Percentiles rank a stretch among this genome's conserved stretches.
These are phyloP conservation scores for Cordyceps tenuipes DNA, from an alignment of 2,329 filamentous ascomycete species.

Conservation along the genomic window DNA sequence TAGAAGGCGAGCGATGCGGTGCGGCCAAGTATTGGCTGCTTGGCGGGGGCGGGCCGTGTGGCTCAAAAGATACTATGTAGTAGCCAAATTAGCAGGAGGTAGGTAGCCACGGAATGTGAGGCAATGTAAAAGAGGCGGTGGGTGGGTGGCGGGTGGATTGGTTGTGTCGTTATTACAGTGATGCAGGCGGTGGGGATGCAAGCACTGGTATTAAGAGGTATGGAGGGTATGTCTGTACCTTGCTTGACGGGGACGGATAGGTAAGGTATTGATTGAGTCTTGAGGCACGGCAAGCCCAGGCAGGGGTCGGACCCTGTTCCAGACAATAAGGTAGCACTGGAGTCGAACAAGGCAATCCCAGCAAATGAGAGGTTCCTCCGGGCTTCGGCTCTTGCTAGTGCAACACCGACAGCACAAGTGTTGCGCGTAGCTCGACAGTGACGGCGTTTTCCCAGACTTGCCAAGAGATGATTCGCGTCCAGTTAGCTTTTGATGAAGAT, in stretches of 20 bases:
- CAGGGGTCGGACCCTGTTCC: neutral
- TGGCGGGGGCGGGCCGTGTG: conserved; percentile 6
- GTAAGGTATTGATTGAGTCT: neutral
- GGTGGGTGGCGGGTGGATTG: neutral
- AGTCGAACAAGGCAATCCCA: neutral
- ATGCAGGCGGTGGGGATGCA: neutral
- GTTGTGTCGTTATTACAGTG: neutral
- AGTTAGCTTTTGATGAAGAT: neutral
- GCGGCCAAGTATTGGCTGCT: conserved; percentile 8
- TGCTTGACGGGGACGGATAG: neutral
- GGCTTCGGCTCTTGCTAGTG: neutral
- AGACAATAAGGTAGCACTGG: neutral
- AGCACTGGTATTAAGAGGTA: neutral
- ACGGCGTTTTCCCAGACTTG: conserved; percentile 4
- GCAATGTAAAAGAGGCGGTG: neutral
- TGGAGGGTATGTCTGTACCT: neutral
- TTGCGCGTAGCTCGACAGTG: neutral
- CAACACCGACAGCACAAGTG: neutral
- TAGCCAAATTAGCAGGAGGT: too few species aligned
- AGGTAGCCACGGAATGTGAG: too few species aligned
- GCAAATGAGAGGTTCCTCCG: neutral
- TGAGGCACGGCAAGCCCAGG: neutral
- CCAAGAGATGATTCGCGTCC: neutral
- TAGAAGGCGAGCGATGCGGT: neutral
- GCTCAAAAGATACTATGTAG: neutral